phyloP scores from a whole-genome alignment of 2,329 filamentous ascomycete species.

The Corynespora cassiicola region DNA sequence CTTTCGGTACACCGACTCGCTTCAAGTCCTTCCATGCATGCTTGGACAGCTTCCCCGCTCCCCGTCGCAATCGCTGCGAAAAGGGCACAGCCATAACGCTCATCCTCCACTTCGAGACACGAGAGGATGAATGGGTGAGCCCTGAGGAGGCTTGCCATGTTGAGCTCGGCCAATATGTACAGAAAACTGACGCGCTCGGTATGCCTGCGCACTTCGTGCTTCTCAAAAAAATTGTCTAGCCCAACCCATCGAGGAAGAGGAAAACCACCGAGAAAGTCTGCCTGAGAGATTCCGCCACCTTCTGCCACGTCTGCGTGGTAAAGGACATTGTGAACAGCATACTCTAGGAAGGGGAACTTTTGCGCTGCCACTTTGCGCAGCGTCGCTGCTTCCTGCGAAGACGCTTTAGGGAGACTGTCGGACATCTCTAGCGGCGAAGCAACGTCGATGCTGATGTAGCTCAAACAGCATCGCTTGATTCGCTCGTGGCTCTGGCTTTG shows the following conservation, averaged over 20 bases:
- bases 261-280: slow-evolving; percentile 28
- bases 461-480: slow-evolving; percentile 53
- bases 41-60: slow-evolving; percentile 29
- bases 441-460: slow-evolving; percentile 44
- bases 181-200: slow-evolving; percentile 16
- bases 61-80: slow-evolving; percentile 45
- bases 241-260: slow-evolving; percentile 34
- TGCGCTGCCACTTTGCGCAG: slow-evolving; percentile 10
- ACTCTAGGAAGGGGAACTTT: slow-evolving; percentile 55
- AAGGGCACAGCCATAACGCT: slow-evolving; percentile 43
- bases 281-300: slow-evolving; percentile 22
- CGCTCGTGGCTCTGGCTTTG: slow-evolving; percentile 48
- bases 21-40: slow-evolving; percentile 18
- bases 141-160: slow-evolving; percentile 36
- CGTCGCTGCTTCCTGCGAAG: slow-evolving; percentile 2
- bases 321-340: slow-evolving; percentile 51
- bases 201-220: slow-evolving; percentile 23
- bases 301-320: slow-evolving; percentile 50
- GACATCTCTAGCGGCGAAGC: slow-evolving; percentile 3
- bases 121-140: slow-evolving; percentile 19
- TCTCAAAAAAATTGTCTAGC: slow-evolving; percentile 42
- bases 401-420: slow-evolving; percentile 11
- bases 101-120: slow-evolving; percentile 26
- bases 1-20: slow-evolving; percentile 17
- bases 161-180: slow-evolving; percentile 27